Conservation (phyloP, 306 rosid species). For the Erythrophleum fordii region DNA sequence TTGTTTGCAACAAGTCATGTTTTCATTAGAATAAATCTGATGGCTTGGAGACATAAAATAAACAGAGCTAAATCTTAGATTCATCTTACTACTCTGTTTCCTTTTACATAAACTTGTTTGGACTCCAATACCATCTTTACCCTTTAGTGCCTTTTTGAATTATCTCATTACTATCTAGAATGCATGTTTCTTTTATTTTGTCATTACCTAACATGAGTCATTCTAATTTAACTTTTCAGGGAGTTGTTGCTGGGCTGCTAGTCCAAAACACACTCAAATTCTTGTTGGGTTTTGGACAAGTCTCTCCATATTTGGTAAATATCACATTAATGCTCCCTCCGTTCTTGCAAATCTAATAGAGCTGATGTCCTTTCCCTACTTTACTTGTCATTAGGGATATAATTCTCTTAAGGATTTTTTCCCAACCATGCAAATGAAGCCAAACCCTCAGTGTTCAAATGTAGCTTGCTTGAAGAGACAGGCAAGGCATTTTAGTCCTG, state of each 20-base stretch:
- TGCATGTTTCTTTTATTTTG: background rate
- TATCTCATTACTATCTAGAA: conserved; percentile 6
- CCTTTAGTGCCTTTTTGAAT: conserved; percentile 26
- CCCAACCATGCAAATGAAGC: conserved; percentile 99
- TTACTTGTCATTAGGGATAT: conserved; percentile 74
- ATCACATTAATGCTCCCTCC: conserved; percentile 12
- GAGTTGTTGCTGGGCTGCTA: conserved; percentile 97
- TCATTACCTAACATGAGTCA: conserved; percentile 21
- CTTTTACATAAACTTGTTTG: conserved; percentile 1
- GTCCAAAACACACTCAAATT: conserved; percentile 92
- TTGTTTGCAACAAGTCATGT: conserved; percentile 7
- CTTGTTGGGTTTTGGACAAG: conserved; percentile 84
- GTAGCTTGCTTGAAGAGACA: conserved; percentile 81
- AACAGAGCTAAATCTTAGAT: background rate
- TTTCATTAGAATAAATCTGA: conserved; percentile 21
- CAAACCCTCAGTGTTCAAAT: conserved; percentile 97
- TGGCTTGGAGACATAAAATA: background rate
- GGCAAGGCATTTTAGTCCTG: conserved; percentile 51
- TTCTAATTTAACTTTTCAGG: conserved; percentile 56
- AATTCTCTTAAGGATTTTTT: conserved; percentile 95
- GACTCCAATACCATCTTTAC: conserved; percentile 4
- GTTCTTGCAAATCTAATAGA: conserved; percentile 8
- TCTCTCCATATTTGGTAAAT: conserved; percentile 88
- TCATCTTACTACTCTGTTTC: conserved; percentile 3
- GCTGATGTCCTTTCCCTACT: conserved; percentile 14